These are phyloP conservation scores for Globisporangium lucens DNA, from an alignment of 352 stramenopile species.

Conservation along the genomic window DNA sequence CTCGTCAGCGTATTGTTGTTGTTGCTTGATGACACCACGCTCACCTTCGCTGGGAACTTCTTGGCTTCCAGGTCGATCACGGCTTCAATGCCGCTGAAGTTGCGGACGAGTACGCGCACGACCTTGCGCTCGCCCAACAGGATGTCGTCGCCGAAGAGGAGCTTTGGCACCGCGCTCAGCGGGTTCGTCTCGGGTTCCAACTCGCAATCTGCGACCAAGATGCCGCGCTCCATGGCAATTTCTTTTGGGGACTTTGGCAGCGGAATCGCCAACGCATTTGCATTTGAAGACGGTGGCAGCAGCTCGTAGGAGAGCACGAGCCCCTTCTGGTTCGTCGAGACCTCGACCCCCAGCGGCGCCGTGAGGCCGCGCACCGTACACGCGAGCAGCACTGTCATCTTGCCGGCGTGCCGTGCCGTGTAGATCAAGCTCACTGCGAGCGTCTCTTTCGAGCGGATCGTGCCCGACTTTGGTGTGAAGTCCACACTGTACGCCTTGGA, in stretches of 20 bases:
- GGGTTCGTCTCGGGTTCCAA: constrained; percentile 44
- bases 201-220: constrained; percentile 40
- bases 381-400: constrained; percentile 51
- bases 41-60: constrained; percentile 32
- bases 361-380: constrained; percentile 60
- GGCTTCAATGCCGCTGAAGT: constrained; percentile 75
- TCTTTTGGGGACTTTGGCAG: constrained; percentile 39
- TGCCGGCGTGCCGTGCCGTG: constrained; percentile 49
- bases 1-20: not conserved
- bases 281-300: constrained; percentile 10
- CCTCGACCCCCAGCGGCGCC: constrained; percentile 58
- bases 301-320: constrained; percentile 80
- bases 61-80: constrained; percentile 58
- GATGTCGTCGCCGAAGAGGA: constrained; percentile 62
- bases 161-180: constrained; percentile 34
- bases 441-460: constrained; percentile 61
- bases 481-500: constrained; percentile 48
- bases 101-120: constrained; percentile 60
- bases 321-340: constrained; percentile 66
- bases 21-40: not conserved
- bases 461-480: constrained; percentile 42
- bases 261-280: not conserved
- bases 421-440: constrained; percentile 48
- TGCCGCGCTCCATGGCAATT: constrained; percentile 34
- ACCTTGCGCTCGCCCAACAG: constrained; percentile 50